A percentile compares a stretch with the other conserved stretches of the same genome.
Conservation (phyloP, 495 filamentous ascomycete genomes). For the Halenospora varia region DNA sequence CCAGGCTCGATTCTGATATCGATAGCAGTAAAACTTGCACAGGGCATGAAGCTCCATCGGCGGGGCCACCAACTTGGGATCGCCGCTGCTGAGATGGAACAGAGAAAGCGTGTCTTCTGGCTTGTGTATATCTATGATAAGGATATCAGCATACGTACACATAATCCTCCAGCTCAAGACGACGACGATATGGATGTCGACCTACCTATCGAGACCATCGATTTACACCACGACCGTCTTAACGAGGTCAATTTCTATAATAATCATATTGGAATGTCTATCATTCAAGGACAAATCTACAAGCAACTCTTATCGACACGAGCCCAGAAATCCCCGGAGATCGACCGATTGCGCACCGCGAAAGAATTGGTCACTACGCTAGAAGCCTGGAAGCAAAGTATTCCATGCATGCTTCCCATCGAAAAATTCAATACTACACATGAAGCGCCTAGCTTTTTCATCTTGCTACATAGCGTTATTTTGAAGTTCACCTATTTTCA, state of each 20-base stretch:
- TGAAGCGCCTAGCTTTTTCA: slow-evolving; percentile 20
- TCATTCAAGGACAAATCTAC: slow-evolving; percentile 90
- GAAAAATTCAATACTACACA: slow-evolving; percentile 19
- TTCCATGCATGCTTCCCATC: slow-evolving; percentile 52
- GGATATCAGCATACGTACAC: slow-evolving; percentile 87
- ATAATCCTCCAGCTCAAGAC: slow-evolving; percentile 88
- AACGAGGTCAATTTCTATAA: slow-evolving; percentile 88
- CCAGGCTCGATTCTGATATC: slow-evolving; percentile 89
- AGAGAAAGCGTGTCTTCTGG: slow-evolving; percentile 95
- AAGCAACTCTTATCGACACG: slow-evolving; percentile 88
- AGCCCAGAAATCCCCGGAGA: slow-evolving; percentile 83
- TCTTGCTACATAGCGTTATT: slow-evolving; percentile 21
- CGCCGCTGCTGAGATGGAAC: slow-evolving; percentile 85
- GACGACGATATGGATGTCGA: slow-evolving; percentile 99
- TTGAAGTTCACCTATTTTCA: slow-evolving; percentile 20
- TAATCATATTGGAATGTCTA: slow-evolving; percentile 79
- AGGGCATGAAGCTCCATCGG: slow-evolving; percentile 92
- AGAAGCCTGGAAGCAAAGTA: slow-evolving; percentile 90
- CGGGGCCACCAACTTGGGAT: slow-evolving; percentile 81
- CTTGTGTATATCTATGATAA: slow-evolving; percentile 93
- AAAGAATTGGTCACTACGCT: slow-evolving; percentile 63
- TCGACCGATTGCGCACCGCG: slow-evolving; percentile 87
- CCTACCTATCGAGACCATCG: slow-evolving; percentile 79
- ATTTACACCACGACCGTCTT: slow-evolving; percentile 84
- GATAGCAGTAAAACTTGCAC: slow-evolving; percentile 85